Base-by-base conservation (phyloP, 768 basidiomycete genomes). In the Zangia roseola region DNA sequence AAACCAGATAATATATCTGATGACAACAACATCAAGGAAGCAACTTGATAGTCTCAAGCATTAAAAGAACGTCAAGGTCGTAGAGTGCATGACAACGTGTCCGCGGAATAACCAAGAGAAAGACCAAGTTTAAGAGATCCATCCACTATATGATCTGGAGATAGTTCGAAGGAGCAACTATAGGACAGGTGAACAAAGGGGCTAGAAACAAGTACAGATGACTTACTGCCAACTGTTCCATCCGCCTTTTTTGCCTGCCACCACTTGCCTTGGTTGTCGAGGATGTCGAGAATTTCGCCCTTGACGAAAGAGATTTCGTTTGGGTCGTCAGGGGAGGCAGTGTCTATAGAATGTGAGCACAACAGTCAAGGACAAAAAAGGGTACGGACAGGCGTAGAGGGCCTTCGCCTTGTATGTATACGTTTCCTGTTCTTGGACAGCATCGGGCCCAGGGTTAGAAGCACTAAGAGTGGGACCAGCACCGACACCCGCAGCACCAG, bases 251-350 rank as follows among this genome's bases (percentile, higher is more conserved):
- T 83, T 30, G 90, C 88, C 61, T 91, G 90, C 91, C 91, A 94
- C 91, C 91, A 92, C 64, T 92, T 91, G 42, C 90, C 90, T 60
- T 90, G 83, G 70, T 91, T 93, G 71, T 98, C 94, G 49, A 94
- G 68, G 46, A 98, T 88, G 54, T 97, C 93, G 54, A 98, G 80
- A 34, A 92, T 75, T 62, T 97, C 95, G 45, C 93, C 92, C 68
- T 97, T 97, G 43, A 72, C 62, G 69, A 99, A 97, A 40, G 91
- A 90, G 34, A 99, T 88, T 71, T 99, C 97, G 63, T 91, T 97
- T 12, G 94, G 91, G 67, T 99, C 97, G 49, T 97, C 94, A 24
- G 88, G 74, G 3, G 89, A 91, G n/a, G 94, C 95, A 41, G 80
- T 81, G 73, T 99, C 95, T 98, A 69, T 24, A 33, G 55, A 56